These are phyloP conservation scores for Puccinia coronata DNA, from an alignment of 1,284 basidiomycete genomes.

Conservation along the genomic window DNA sequence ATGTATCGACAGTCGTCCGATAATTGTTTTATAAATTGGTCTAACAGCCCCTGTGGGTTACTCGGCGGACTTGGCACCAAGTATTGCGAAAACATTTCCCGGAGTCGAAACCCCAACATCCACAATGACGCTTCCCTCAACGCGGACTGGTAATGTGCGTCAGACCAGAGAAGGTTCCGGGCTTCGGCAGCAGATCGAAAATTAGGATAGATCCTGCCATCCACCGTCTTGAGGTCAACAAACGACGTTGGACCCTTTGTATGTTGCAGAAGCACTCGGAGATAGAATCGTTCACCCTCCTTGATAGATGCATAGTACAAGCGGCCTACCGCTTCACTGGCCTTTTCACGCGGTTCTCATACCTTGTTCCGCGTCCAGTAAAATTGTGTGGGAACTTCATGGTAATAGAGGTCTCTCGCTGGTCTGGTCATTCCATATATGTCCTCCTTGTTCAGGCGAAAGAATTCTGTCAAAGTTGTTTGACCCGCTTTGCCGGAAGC, in stretches of 20 bases:
- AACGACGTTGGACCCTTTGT: not conserved
- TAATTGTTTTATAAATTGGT: not conserved
- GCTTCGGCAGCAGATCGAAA: not conserved
- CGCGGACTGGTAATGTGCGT: not conserved
- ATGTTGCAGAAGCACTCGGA: not conserved
- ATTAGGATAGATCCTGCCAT: not conserved
- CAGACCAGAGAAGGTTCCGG: not conserved
- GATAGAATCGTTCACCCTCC: conserved; percentile 17
- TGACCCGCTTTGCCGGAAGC: not conserved
- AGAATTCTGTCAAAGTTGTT: no score
- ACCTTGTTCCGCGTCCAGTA: not conserved
- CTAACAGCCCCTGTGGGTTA: not conserved
- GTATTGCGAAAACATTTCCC: not conserved
- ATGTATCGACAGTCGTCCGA: not conserved
- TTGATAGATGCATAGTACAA: not conserved
- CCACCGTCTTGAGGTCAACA: not conserved
- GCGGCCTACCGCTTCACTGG: not conserved
- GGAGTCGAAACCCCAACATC: not conserved
- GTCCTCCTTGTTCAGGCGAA: not conserved
- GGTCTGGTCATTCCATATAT: not conserved
- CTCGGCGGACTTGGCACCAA: not conserved
- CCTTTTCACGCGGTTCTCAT: not conserved
- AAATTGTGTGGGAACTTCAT: not conserved
- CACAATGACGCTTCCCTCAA: not conserved
- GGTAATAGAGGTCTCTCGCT: not conserved